These are phyloP conservation scores for Penicillium arizonense DNA, from an alignment of 495 filamentous ascomycete species.

Conservation along the genomic window DNA sequence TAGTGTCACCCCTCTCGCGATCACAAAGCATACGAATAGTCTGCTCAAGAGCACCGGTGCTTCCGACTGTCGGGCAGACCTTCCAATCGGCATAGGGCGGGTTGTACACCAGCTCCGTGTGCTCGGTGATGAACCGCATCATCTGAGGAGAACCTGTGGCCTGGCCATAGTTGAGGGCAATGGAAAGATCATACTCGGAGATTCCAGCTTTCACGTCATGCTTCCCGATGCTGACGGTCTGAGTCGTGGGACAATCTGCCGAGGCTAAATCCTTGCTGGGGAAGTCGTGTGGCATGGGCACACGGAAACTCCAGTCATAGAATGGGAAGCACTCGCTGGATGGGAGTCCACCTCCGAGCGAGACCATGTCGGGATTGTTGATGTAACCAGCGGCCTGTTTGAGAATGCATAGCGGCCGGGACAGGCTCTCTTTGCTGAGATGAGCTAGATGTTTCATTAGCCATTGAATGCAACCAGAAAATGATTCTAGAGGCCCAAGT, in stretches of 20 bases:
- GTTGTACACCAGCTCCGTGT: constrained; percentile 42
- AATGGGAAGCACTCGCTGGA: constrained; percentile 12
- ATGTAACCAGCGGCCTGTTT: background rate
- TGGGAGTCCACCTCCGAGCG: constrained; percentile 8
- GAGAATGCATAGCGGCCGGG: background rate
- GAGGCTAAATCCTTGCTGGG: background rate
- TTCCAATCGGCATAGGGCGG: constrained; percentile 86
- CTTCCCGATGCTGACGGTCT: background rate
- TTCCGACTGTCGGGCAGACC: constrained; percentile 71
- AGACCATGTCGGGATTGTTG: constrained; percentile 2
- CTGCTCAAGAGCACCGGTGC: constrained; percentile 75
- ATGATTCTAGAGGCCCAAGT: background rate
- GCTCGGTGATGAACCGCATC: constrained; percentile 16
- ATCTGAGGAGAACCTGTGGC: constrained; percentile 13
- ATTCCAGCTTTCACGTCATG: background rate
- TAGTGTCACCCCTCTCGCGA: constrained; percentile 59
- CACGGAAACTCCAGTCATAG: background rate
- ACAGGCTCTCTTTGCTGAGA: background rate
- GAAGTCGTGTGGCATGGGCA: constrained; percentile 9
- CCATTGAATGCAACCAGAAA: background rate
- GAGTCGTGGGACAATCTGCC: background rate
- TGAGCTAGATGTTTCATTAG: background rate
- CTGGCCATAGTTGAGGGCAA: constrained; percentile 11
- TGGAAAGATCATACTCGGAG: background rate
- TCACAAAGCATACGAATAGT: constrained; percentile 66